These are phyloP conservation scores for Protostelium mycophagum DNA, from an alignment of 78 protist species.

Conservation along the genomic window DNA sequence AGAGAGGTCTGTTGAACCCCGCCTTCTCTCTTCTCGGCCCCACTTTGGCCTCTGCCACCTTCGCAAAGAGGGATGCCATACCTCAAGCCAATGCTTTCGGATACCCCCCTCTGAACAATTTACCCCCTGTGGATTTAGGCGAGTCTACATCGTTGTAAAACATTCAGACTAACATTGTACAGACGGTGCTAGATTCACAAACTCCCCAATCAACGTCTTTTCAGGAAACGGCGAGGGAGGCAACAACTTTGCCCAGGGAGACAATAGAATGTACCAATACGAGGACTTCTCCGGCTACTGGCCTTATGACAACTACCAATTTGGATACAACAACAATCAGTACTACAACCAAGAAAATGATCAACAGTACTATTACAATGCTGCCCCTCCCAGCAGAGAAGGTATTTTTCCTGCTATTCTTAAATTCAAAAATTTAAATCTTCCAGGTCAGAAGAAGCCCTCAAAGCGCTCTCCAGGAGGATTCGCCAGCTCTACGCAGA, in stretches of 20 bases:
- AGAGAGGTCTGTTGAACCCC: neutral
- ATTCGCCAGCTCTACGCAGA: neutral
- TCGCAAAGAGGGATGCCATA: neutral
- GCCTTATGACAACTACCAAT: neutral
- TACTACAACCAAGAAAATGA: neutral
- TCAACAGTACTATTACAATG: neutral
- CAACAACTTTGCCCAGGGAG: neutral
- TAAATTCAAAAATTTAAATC: no score
- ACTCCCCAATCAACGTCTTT: neutral
- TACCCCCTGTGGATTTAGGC: neutral
- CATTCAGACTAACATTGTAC: neutral
- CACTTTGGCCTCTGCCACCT: neutral
- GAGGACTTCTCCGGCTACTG: neutral
- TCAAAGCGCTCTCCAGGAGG: neutral
- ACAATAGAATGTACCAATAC: neutral
- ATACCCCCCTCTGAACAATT: neutral
- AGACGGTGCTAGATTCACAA: neutral
- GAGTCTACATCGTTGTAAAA: neutral
- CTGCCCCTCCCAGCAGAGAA: neutral
- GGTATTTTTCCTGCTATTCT: no score
- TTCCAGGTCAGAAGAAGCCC: neutral
- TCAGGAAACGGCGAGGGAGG: neutral
- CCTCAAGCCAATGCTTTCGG: neutral
- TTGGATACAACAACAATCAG: neutral
- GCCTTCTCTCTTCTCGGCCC: neutral